A percentile compares a stretch with the other conserved stretches of the same genome.
phyloP scores from a whole-genome alignment of 192 early-diverging fungal species.

The Powellomyces hirtus region DNA sequence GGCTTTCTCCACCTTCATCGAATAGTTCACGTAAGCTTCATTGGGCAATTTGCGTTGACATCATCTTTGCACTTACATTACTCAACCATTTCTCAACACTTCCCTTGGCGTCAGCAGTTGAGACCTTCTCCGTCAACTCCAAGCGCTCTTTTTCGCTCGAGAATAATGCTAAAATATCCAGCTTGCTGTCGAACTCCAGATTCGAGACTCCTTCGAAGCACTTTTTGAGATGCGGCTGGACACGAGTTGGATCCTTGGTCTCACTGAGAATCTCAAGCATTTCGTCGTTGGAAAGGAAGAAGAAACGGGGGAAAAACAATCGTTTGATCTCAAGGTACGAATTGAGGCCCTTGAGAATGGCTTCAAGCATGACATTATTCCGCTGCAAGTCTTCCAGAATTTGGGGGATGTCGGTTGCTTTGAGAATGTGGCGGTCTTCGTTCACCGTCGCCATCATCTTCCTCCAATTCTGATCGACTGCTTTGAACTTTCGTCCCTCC shows the following conservation, averaged over 20 bases:
- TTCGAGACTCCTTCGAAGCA: constrained; percentile 63
- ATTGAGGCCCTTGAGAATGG: constrained; percentile 63
- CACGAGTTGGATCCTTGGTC: constrained; percentile 62
- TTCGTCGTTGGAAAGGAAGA: constrained; percentile 68
- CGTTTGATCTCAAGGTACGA: constrained; percentile 62
- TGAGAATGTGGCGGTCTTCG: constrained; percentile 53
- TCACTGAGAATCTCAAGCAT: constrained; percentile 68
- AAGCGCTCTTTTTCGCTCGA: constrained; percentile 60
- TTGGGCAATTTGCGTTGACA: background rate
- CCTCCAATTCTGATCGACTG: constrained; percentile 56
- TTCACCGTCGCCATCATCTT: constrained; percentile 56
- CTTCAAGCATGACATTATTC: constrained; percentile 53
- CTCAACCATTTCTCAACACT: constrained; percentile 62
- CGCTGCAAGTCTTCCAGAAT: constrained; percentile 55
- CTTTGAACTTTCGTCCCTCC: constrained; percentile 61
- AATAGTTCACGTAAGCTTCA: background rate
- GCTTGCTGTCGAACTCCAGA: constrained; percentile 56
- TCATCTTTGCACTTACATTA: constrained; percentile 29
- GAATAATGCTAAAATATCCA: constrained; percentile 54
- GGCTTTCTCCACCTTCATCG: constrained; percentile 46
- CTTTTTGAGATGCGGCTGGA: constrained; percentile 66
- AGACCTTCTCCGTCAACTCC: constrained; percentile 48
- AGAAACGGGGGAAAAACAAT: constrained; percentile 61
- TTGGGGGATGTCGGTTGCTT: constrained; percentile 59
- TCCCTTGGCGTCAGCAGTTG: constrained; percentile 62